Evolutionary conservation across 352 stramenopile species (phyloP).

Genomic region (Thalassiosira delicatula): DNA sequence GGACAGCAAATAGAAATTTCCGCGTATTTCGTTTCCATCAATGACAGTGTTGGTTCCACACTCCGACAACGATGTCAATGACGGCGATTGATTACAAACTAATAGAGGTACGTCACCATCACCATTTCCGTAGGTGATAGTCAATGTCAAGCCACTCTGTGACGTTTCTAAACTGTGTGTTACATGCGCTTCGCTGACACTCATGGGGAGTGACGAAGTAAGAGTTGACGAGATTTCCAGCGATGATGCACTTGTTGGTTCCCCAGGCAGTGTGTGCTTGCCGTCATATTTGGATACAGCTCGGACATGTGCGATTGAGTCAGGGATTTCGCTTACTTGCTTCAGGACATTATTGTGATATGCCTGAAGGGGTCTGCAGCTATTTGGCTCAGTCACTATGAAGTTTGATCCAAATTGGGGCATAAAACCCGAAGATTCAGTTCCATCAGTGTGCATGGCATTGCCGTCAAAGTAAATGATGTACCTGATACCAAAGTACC

Average conservation of each 20-base stretch:
- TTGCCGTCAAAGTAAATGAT: constrained; percentile 86
- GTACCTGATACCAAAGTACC: constrained; percentile 78
- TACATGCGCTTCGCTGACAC: constrained; percentile 51
- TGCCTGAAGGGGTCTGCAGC: constrained; percentile 51
- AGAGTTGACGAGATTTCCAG: constrained; percentile 46
- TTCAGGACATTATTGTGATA: constrained; percentile 67
- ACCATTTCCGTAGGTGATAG: constrained; percentile 67
- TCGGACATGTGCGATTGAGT: constrained; percentile 45
- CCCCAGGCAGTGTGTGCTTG: constrained; percentile 49
- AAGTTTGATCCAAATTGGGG: constrained; percentile 57
- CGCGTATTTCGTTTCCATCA: constrained; percentile 84
- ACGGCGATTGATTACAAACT: constrained; percentile 71
- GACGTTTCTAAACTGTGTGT: constrained; percentile 64
- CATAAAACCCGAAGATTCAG: constrained; percentile 40
- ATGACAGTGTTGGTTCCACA: constrained; percentile 79
- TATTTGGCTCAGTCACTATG: constrained; percentile 41
- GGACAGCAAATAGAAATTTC: constrained; percentile 81
- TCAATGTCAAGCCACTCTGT: constrained; percentile 74
- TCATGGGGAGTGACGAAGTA: constrained; percentile 58
- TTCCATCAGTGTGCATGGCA: constrained; percentile 74
- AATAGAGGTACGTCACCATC: constrained; percentile 78
- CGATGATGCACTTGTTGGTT: constrained; percentile 39
- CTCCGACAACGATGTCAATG: constrained; percentile 23
- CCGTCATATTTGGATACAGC: constrained; percentile 55
- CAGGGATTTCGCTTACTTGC: constrained; percentile 51